Evolutionary conservation across 208 protist genomes (phyloP).

Genomic region (Leishmania martiniquensis): DNA sequence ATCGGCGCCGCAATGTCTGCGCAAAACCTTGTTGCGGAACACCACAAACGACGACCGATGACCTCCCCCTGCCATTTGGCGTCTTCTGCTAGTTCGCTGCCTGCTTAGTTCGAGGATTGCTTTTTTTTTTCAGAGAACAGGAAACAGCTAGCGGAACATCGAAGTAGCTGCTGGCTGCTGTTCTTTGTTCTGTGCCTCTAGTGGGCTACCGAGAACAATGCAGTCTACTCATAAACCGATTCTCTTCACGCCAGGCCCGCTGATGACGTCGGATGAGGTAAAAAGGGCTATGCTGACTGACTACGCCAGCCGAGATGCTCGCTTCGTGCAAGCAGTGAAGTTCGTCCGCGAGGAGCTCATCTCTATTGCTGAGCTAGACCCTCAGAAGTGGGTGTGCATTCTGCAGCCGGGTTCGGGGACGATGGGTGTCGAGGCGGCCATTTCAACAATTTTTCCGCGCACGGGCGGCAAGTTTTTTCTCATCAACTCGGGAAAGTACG

Average conservation of each 20-base stretch:
- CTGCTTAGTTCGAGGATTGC: background rate
- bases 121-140: background rate
- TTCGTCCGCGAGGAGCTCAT: conserved; percentile 64
- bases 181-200: background rate
- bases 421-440: conserved; percentile 85
- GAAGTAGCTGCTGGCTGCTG: background rate
- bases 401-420: conserved; percentile 80
- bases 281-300: conserved; percentile 84
- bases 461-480: conserved; percentile 73
- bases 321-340: conserved; percentile 80
- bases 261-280: conserved; percentile 76
- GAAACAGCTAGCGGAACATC: background rate
- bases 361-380: conserved; percentile 44
- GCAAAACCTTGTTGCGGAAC: no score
- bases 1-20: no score
- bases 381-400: conserved; percentile 69
- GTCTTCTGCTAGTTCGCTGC: background rate
- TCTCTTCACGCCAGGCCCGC: conserved; percentile 88
- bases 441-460: conserved; percentile 66
- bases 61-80: no score
- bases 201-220: background rate
- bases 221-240: conserved; percentile 33
- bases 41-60: no score
- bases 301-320: conserved; percentile 78
- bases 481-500: conserved; percentile 87